Evolutionary conservation across 2,329 filamentous ascomycete species (phyloP).

Genomic region (Curvularia spicifera): DNA sequence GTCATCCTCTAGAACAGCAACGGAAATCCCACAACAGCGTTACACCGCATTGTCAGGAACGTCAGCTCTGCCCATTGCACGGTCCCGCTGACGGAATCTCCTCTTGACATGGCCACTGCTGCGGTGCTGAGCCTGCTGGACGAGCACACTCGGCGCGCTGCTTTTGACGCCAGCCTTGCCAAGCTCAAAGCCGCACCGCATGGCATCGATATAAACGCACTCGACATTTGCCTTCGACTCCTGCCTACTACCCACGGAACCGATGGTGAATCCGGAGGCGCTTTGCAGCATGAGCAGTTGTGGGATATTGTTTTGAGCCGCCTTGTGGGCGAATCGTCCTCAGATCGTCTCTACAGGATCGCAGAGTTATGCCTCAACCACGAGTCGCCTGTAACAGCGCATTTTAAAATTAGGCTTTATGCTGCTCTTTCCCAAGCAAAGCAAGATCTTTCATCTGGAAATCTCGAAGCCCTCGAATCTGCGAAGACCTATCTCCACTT

Average conservation of each 20-base stretch:
- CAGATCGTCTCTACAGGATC: slow-evolving; percentile 32
- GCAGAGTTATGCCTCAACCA: slow-evolving; percentile 34
- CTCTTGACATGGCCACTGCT: slow-evolving; percentile 23
- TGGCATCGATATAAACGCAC: slow-evolving; percentile 29
- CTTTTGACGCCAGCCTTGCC: slow-evolving; percentile 33
- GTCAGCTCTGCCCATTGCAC: neutral
- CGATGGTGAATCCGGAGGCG: neutral
- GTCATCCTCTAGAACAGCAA: neutral
- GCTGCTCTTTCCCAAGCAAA: slow-evolving; percentile 6
- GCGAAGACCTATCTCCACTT: slow-evolving; percentile 32
- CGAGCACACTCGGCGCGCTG: slow-evolving; percentile 24
- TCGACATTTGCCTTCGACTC: slow-evolving; percentile 32
- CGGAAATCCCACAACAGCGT: slow-evolving; percentile 3
- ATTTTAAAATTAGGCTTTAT: slow-evolving; percentile 23
- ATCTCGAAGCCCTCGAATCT: neutral
- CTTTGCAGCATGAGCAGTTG: slow-evolving; percentile 16
- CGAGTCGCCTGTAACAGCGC: slow-evolving; percentile 18
- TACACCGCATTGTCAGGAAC: neutral
- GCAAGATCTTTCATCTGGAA: neutral
- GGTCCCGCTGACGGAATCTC: neutral
- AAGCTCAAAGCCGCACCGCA: slow-evolving; percentile 23
- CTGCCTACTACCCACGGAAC: slow-evolving; percentile 17
- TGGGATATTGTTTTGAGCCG: slow-evolving; percentile 26
- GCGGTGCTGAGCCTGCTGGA: slow-evolving; percentile 33
- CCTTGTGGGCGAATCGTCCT: slow-evolving; percentile 21